Evolutionary conservation across 352 stramenopile species (phyloP).

Genomic region (Globisporangium polare): DNA sequence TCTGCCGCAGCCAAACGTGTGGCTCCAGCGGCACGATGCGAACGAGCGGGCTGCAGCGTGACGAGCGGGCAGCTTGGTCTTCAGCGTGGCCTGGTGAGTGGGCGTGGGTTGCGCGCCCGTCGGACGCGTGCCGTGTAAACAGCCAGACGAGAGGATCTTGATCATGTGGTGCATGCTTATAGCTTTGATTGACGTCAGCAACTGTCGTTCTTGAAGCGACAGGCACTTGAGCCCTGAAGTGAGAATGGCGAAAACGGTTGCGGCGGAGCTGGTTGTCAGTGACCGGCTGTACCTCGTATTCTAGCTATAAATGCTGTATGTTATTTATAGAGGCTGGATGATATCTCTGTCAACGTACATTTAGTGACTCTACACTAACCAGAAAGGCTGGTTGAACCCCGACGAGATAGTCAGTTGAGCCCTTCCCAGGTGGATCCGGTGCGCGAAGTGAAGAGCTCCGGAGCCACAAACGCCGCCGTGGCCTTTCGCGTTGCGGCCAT

Average conservation of each 20-base stretch:
- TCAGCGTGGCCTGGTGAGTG: no score
- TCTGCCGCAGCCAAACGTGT: no score
- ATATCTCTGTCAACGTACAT: background rate
- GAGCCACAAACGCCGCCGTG: background rate
- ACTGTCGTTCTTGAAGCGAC: background rate
- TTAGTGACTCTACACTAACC: background rate
- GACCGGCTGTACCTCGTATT: background rate
- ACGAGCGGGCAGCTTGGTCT: no score
- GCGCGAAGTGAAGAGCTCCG: background rate
- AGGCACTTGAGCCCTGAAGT: background rate
- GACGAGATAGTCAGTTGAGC: background rate
- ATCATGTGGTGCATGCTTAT: background rate
- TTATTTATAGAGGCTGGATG: background rate
- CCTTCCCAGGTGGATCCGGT: background rate
- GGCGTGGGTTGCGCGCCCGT: no score
- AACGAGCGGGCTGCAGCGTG: no score
- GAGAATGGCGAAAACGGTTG: background rate
- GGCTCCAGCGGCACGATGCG: no score
- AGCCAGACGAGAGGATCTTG: background rate
- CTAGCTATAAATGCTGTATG: background rate
- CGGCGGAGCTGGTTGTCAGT: slow-evolving; percentile 1
- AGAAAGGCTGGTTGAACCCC: background rate
- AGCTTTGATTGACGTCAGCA: background rate
- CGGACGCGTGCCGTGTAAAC: background rate
- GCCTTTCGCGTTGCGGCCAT: background rate